These are phyloP conservation scores for Picocystis sp. DNA, from an alignment of 163 green algal genomes.

Conservation along the genomic window DNA sequence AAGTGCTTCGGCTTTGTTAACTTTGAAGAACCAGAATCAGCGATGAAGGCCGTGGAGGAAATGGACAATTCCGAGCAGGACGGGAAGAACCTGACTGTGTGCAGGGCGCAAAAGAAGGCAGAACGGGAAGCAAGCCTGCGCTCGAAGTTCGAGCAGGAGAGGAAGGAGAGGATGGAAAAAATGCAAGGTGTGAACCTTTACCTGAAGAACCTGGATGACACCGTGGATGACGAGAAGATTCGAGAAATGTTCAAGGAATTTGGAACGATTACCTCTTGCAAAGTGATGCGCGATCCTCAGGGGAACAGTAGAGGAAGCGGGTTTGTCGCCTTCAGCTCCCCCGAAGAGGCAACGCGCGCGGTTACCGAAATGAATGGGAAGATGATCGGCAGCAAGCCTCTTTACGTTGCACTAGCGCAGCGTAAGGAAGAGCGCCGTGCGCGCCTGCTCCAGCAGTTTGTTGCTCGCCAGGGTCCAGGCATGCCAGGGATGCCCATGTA, in stretches of 20 bases:
- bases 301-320: conserved; percentile 20
- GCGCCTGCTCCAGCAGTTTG: conserved; percentile 19
- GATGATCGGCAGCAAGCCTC: conserved; percentile 75
- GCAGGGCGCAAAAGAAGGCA: conserved; percentile 89
- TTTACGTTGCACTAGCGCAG: conserved; percentile 94
- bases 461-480: conserved; percentile 4
- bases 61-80: conserved; percentile 20
- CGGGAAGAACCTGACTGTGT: conserved; percentile 56
- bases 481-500: conserved; percentile 16
- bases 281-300: conserved; percentile 40
- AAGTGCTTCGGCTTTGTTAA: conserved; percentile 97
- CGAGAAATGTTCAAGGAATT: conserved; percentile 65
- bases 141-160: conserved; percentile 42
- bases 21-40: conserved; percentile 61
- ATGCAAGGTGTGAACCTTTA: conserved; percentile 89
- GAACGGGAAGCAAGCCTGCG: conserved; percentile 66
- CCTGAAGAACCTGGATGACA: conserved; percentile 88
- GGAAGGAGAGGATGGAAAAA: conserved; percentile 64
- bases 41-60: conserved; percentile 43
- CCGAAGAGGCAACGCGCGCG: conserved; percentile 64
- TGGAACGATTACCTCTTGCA: conserved; percentile 84
- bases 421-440: conserved; percentile 57
- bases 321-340: conserved; percentile 66
- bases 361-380: conserved; percentile 84
- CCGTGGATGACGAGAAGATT: conserved; percentile 72